phyloP scores from a whole-genome alignment of 1,284 basidiomycete species.

The Cryptococcus floricola region DNA sequence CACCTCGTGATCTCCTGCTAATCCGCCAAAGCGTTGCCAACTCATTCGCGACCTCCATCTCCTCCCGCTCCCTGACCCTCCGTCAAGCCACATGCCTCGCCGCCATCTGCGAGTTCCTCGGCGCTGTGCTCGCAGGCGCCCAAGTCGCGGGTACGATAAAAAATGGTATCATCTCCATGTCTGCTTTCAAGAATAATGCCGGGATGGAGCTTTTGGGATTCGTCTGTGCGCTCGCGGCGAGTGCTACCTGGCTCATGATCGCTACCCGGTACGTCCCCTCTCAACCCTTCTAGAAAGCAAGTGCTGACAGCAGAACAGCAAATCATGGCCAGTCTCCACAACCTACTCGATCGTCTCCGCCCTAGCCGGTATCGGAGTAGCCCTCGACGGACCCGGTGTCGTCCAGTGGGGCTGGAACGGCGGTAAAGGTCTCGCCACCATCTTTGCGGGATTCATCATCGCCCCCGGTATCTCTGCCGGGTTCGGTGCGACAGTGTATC shows the following conservation, averaged over 20 bases:
- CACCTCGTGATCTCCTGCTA: neutral
- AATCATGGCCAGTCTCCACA: constrained; percentile 51
- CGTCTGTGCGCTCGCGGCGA: constrained; percentile 48
- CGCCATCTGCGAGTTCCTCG: constrained; percentile 50
- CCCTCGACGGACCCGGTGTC: constrained; percentile 45
- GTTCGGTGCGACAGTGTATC: constrained; percentile 51
- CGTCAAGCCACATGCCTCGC: constrained; percentile 50
- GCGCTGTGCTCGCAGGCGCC: constrained; percentile 51
- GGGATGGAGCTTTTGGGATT: constrained; percentile 53
- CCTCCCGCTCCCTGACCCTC: constrained; percentile 52
- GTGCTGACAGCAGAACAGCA: neutral
- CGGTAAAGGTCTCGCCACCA: constrained; percentile 50
- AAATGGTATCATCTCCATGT: constrained; percentile 49
- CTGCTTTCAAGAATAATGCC: constrained; percentile 49
- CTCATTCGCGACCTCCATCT: constrained; percentile 53
- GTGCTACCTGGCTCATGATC: constrained; percentile 50
- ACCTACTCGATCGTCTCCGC: constrained; percentile 53
- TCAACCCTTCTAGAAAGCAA: too few species aligned
- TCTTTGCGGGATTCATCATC: constrained; percentile 50
- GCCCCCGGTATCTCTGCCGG: constrained; percentile 49
- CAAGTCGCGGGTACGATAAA: constrained; percentile 52
- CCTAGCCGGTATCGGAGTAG: constrained; percentile 53
- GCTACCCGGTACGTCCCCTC: constrained; percentile 29
- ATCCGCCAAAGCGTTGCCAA: constrained; percentile 34
- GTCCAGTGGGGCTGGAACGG: constrained; percentile 55